Conservation (phyloP, 768 basidiomycete species). For the Tricholoma flavovirens region DNA sequence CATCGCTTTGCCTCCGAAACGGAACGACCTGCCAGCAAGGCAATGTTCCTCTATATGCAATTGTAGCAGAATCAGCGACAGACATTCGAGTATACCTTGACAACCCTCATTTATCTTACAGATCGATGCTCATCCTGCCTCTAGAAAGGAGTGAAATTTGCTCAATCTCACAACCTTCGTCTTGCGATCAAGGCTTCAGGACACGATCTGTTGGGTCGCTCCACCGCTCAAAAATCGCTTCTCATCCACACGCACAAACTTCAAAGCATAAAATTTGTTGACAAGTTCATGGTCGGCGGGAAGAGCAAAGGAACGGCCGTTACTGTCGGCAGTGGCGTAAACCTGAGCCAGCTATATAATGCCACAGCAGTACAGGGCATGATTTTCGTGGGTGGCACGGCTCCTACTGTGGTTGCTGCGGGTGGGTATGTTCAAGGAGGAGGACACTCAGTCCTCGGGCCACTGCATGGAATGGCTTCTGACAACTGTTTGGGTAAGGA, state of each 20-base stretch:
- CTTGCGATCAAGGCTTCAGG: conserved; percentile 27
- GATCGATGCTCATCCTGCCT: too few species aligned
- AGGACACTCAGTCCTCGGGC: conserved; percentile 26
- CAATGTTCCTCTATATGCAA: conserved; percentile 23
- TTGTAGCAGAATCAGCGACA: conserved; percentile 22
- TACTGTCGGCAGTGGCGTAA: conserved; percentile 25
- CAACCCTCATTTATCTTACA: too few species aligned
- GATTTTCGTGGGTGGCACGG: conserved; percentile 23
- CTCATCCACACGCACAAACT: conserved; percentile 27
- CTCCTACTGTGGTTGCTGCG: conserved; percentile 22
- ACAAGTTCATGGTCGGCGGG: conserved; percentile 10
- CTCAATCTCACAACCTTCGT: conserved; percentile 22
- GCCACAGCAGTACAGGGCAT: conserved; percentile 17
- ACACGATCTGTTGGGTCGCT: conserved; percentile 31
- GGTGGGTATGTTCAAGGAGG: conserved; percentile 31
- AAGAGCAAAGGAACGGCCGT: conserved; percentile 20
- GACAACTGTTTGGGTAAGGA: conserved; percentile 17
- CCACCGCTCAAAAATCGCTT: conserved; percentile 26
- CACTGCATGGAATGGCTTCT: conserved; percentile 19
- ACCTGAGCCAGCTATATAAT: conserved; percentile 15
- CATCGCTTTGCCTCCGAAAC: conserved; percentile 20
- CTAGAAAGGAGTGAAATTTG: conserved; percentile 27
- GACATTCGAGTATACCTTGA: conserved; percentile 26
- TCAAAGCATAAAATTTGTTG: conserved; percentile 18
- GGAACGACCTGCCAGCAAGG: conserved; percentile 21